Evolutionary conservation across 2,329 filamentous ascomycete species (phyloP), one percentile per base, ranked within the genome.

Genomic region (Knufia fluminis): DNA sequence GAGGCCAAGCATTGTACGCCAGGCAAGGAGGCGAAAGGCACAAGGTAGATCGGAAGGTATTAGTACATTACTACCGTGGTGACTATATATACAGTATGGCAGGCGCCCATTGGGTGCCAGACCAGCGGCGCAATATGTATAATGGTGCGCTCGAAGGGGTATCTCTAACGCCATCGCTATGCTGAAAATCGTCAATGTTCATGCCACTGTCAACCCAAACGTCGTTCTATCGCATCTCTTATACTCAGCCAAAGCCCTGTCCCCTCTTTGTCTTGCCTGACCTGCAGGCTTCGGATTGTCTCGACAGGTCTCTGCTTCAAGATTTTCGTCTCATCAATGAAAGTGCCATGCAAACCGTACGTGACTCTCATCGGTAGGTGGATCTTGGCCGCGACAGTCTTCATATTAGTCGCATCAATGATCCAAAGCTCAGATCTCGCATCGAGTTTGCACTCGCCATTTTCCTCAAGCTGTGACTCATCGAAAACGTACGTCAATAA

Each of bases 401-500:
- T 69, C 82, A 87, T 86, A 2, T 70, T 69, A 52, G 61, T 73
- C 0, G 82, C 82, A 58, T 86, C 75, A 24, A 86, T 71, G 12
- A 86, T 69, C 83, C 83, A 87, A 0, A 86, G 66, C 62, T 86
- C 82, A 26, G 77, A 81, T 20, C 61, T 68, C 0, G 77, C 69
- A 1, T 64, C 62, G 0, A 68, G 62, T 0, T 50, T 57, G 46
- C 74, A 77, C 33, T 72, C 65, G 0, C 74, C 77, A 0, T 64
- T 49, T 1, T 64, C 60, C n/a, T 79, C 70, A 0, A 85, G 66
- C 59, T 86, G 81, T 1, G 71, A 69, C 57, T 86, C 83, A 54
- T 86, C 79, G 53, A 86, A 86, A 1, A 82, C 80, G 55, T 84
- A 86, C 40, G 78, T 81, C 3, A 86, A 66, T 0, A 86, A 66